Conservation (phyloP, 139 green algal genomes). For the Trebouxia sp. region DNA sequence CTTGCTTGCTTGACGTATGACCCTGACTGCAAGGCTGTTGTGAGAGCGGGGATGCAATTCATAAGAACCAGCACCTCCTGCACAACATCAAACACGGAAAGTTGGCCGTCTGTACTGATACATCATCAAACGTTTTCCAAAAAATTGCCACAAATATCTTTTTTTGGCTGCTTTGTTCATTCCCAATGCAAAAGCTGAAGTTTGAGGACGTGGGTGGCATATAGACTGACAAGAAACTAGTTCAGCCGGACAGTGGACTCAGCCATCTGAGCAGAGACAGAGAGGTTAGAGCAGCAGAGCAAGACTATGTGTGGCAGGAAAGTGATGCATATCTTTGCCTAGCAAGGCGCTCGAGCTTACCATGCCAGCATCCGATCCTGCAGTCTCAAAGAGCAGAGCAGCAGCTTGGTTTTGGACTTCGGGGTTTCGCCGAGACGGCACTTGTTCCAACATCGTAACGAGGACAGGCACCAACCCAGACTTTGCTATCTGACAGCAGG, state of each 20-base stretch:
- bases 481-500: neutral
- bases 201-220: too few species aligned
- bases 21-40: neutral
- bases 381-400: neutral
- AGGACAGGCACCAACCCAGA: neutral
- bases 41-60: neutral
- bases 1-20: neutral
- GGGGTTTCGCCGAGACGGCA: neutral
- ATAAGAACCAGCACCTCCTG: neutral
- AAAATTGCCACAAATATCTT: too few species aligned
- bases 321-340: neutral
- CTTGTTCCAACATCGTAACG: neutral
- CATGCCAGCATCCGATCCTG: neutral
- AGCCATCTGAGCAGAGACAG: too few species aligned
- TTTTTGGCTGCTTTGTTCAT: too few species aligned
- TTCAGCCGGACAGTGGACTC: too few species aligned
- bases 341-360: neutral
- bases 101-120: too few species aligned
- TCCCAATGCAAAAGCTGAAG: too few species aligned
- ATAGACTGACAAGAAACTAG: too few species aligned
- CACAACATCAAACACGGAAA: neutral
- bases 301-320: too few species aligned
- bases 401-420: conserved; percentile 12
- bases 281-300: too few species aligned
- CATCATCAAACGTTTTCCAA: too few species aligned